Percentiles rank a stretch among this genome's conserved stretches.
phyloP scores from a whole-genome alignment of 805 yeast genomes.

The Pichia gijzeniarum region DNA sequence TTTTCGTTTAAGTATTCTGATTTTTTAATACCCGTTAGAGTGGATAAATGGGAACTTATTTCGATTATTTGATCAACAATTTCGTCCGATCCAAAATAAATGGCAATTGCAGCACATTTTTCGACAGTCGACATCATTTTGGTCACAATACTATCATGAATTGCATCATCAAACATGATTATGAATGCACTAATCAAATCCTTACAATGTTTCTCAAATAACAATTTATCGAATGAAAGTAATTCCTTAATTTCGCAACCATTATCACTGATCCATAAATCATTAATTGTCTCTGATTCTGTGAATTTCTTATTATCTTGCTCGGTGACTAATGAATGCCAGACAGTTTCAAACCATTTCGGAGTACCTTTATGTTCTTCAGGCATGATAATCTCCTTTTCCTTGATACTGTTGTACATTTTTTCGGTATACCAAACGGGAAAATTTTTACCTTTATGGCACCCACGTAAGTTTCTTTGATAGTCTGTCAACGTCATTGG shows the following conservation, averaged over 20 bases:
- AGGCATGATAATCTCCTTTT: constrained; percentile 92
- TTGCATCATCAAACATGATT: constrained; percentile 76
- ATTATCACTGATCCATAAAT: constrained; percentile 12
- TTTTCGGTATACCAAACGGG: constrained; percentile 79
- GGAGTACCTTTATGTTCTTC: constrained; percentile 94
- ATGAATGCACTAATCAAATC: constrained; percentile 67
- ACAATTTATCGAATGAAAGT: constrained; percentile 60
- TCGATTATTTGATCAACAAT: constrained; percentile 63
- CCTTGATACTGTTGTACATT: constrained; percentile 73
- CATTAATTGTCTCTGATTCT: constrained; percentile 9
- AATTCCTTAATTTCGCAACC: constrained; percentile 17
- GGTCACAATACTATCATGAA: constrained; percentile 84
- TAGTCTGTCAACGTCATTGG: constrained; percentile 88
- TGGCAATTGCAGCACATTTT: constrained; percentile 73
- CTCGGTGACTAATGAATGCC: constrained; percentile 64
- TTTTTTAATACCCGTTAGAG: constrained; percentile 43
- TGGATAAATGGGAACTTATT: constrained; percentile 60
- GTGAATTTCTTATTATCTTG: constrained; percentile 29
- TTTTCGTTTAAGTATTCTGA: constrained; percentile 25
- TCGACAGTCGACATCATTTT: constrained; percentile 85
- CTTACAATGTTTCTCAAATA: constrained; percentile 60
- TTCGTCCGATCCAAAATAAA: constrained; percentile 48
- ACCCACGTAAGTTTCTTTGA: constrained; percentile 71
- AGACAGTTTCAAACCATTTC: constrained; percentile 82
- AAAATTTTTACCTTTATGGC: constrained; percentile 68